phyloP scores from a whole-genome alignment of 352 stramenopile genomes.

The Pythium biforme region DNA sequence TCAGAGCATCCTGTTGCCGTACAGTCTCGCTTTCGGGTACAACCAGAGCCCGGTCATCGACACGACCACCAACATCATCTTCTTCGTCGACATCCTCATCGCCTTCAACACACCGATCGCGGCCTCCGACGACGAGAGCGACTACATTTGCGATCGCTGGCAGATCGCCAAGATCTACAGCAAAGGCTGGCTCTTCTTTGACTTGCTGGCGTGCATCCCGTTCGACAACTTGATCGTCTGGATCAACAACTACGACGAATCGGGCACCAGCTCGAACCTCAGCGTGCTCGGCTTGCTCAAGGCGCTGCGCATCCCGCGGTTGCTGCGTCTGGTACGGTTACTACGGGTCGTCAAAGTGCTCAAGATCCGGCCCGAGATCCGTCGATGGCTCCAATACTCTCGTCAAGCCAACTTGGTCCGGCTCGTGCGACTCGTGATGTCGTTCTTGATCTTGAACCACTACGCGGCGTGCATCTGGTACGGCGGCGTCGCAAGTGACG shows the following conservation, averaged over 20 bases:
- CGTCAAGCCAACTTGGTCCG: slow-evolving; percentile 74
- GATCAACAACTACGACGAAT: slow-evolving; percentile 37
- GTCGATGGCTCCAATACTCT: slow-evolving; percentile 81
- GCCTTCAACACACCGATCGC: slow-evolving; percentile 74
- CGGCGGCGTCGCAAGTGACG: slow-evolving; percentile 52
- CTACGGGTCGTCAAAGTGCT: slow-evolving; percentile 71
- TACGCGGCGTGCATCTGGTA: slow-evolving; percentile 82
- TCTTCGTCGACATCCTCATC: slow-evolving; percentile 67
- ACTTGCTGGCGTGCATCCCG: slow-evolving; percentile 71
- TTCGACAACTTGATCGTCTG: slow-evolving; percentile 64
- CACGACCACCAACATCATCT: slow-evolving; percentile 63
- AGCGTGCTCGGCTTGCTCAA: slow-evolving; percentile 72
- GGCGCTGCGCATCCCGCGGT: slow-evolving; percentile 56
- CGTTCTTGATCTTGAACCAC: slow-evolving; percentile 77
- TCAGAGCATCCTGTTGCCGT: slow-evolving; percentile 73
- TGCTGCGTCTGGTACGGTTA: slow-evolving; percentile 68
- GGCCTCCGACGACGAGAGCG: slow-evolving; percentile 36
- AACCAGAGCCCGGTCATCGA: slow-evolving; percentile 50
- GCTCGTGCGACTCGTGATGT: slow-evolving; percentile 60
- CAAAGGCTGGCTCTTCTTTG: slow-evolving; percentile 76
- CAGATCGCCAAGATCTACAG: slow-evolving; percentile 55
- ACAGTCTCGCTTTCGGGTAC: slow-evolving; percentile 55
- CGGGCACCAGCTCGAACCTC: slow-evolving; percentile 34
- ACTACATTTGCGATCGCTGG: slow-evolving; percentile 63
- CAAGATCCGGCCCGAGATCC: slow-evolving; percentile 67